Evolutionary conservation across 2,329 filamentous ascomycete genomes (phyloP).

Genomic region (Fusarium equiseti): DNA sequence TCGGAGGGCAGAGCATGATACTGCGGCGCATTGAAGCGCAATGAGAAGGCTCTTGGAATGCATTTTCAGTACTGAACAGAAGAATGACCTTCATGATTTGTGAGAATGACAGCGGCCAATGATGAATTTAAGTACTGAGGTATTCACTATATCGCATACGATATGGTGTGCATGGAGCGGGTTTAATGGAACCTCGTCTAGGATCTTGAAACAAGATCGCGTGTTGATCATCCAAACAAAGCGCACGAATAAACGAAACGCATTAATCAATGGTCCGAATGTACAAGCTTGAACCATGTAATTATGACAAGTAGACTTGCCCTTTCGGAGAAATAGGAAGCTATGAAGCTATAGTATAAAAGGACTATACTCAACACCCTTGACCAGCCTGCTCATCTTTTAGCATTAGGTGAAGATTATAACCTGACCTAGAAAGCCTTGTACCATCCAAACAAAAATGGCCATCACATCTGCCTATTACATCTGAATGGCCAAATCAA

Average conservation of each 20-base stretch:
- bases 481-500: neutral
- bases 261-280: slow-evolving; percentile 13
- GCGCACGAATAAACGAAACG: slow-evolving; percentile 12
- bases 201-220: slow-evolving; percentile 22
- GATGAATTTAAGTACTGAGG: neutral
- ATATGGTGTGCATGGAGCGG: neutral
- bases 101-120: fast-evolving
- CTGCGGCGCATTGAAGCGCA: slow-evolving; percentile 1
- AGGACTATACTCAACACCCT: neutral
- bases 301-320: neutral
- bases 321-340: neutral
- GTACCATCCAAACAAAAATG: neutral
- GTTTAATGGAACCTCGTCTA: slow-evolving; percentile 14
- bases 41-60: slow-evolving; percentile 1
- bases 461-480: neutral
- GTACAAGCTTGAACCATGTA: neutral
- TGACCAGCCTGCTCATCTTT: neutral
- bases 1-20: slow-evolving; percentile 14
- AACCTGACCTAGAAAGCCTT: neutral
- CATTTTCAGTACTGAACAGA: neutral
- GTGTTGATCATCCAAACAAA: slow-evolving; percentile 16
- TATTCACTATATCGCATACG: neutral
- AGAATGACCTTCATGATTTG: fast-evolving
- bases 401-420: neutral
- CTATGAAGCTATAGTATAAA: neutral